Base-by-base conservation (phyloP, 352 stramenopile species). In the Peronospora destructor region DNA sequence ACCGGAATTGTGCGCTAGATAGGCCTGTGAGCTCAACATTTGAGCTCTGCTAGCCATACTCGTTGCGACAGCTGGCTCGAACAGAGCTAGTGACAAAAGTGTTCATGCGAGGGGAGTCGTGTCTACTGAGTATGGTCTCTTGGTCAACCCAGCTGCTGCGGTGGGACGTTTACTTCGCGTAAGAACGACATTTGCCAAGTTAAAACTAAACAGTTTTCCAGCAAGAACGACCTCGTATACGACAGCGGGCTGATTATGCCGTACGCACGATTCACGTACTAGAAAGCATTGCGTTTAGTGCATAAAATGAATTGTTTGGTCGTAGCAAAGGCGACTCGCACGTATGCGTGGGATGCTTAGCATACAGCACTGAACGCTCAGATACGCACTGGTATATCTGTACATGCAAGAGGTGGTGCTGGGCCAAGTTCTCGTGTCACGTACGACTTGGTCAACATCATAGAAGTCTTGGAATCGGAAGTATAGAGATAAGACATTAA, bases 1-100 rank as follows among this genome's bases (percentile, higher is more conserved):
- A 39, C 28, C 43, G 28, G 32, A 54, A 54, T 55, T 49, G 46
- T 37, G 54, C 38, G 42, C 32, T 46, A 32, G 61, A 69, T 66
- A 66, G 47, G 53, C 51, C 16, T 64, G 45, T 23, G 28, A 39
- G 46, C 55, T 62, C 34, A 62, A 51, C 44, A 36, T 47, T 40
- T 53, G 50, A 60, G 45, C 52, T 21, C 38, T 53, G 16, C 37
- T 21, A 21, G 19, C 19, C 1, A 21, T 21, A 21, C 19, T 21
- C 19, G 10, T 14, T 17, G 10, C 17, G 13, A 17, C 50, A 65
- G 50, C 61, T 69, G 56, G 40, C 33, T 60, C 41, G 50, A 25
- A 62, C 49, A 65, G 49, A 68, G 44, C 56, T 54, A 52, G 30
- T 45, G 33, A 59, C 61, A 63, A 56, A 38, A 48, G 48, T 41